Conservation (phyloP, 2,329 filamentous ascomycete genomes). For the Corniculantispora saksenae region DNA sequence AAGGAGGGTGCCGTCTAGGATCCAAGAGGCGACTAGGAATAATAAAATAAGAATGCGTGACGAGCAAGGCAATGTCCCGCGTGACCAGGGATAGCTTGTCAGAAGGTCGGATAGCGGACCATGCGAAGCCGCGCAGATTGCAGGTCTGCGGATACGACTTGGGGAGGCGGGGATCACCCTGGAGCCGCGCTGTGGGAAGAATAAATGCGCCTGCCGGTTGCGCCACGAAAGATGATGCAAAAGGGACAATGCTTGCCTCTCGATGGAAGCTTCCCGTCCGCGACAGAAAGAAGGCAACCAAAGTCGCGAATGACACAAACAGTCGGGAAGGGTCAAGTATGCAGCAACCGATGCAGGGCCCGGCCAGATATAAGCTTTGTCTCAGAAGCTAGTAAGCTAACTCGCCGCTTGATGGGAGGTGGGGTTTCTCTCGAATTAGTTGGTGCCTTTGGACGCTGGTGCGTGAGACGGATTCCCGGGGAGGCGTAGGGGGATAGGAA, state of each 20-base stretch:
- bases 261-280: background rate
- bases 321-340: conserved; percentile 1
- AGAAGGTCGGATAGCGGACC: background rate
- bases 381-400: conserved; percentile 11
- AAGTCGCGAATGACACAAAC: conserved; percentile 3
- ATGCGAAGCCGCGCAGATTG: background rate
- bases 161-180: background rate
- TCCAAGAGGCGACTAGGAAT: background rate
- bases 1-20: background rate
- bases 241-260: background rate
- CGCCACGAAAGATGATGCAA: background rate
- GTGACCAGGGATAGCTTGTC: conserved; percentile 3
- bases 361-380: conserved; percentile 11
- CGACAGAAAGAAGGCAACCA: background rate
- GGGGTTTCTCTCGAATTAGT: conserved; percentile 1
- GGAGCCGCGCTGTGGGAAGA: background rate
- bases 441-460: background rate
- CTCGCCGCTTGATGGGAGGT: background rate
- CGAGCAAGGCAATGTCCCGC: background rate
- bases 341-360: conserved; percentile 11
- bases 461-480: background rate
- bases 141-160: background rate
- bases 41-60: background rate
- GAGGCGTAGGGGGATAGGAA: background rate
- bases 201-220: background rate